Evolutionary conservation across 208 protist genomes (phyloP), one percentile per base, ranked within the genome.

Genomic region (Trypanosomatidae sp.): DNA sequence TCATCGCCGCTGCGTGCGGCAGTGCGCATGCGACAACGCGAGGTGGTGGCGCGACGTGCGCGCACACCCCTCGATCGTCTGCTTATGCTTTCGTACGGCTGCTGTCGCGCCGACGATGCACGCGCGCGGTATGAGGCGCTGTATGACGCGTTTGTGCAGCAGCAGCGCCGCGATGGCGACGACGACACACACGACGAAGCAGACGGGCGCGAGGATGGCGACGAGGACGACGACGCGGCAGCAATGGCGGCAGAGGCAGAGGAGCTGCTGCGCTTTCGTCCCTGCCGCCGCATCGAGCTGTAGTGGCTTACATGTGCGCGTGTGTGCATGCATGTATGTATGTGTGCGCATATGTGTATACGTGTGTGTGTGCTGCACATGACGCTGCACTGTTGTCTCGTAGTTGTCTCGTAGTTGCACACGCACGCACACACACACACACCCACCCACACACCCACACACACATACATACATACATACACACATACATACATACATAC

Each of bases 81-180:
- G 10, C 47, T 89, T 10, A 67, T 71, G 15, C 3, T 67, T 6
- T 66, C 49, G n/a, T 89, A 75, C 56, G 75, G 58, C 4, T 37
- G 59, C 1, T 89, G 65, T 39, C 66, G 71, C 24, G 48, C 32
- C 4, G 56, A 46, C 0, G 67, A 82, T 15, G 80, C 80, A 1
- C 50, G 61, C 33, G 28, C 28, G 20, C 61, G 72, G 4, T 85
- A 85, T 46, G 45, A 69, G 1, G 53, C 37, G n/a, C 43, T 89
- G 18, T 59, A 50, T 37, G 58, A 73, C 28, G 64, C 43, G 2
- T 89, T 80, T 42, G 45, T 27, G 7, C 33, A 42, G 1, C 43
- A 76, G 15, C 21, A 50, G 6, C 3, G 42, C 13, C 24, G 19
- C n/a, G 33, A 21, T 3, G 27, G 38, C 24, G 28, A 49, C 6